Percentiles rank a stretch among this genome's conserved stretches.
Conservation (phyloP, 352 stramenopile species). For the Phytophthora hibernalis region DNA sequence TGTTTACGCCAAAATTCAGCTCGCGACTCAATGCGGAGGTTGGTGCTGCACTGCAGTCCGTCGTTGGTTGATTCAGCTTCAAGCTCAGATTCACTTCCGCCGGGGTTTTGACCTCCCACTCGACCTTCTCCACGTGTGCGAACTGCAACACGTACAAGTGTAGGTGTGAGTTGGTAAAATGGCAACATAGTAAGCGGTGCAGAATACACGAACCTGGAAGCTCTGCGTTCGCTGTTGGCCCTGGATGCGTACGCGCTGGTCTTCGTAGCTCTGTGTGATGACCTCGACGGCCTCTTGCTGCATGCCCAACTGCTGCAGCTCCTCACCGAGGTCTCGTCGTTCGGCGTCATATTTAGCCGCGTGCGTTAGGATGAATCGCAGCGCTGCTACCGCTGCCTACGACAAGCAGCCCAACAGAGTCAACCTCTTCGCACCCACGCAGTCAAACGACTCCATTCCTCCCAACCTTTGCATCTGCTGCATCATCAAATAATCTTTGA, state of each 20-base stretch:
- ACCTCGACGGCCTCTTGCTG: slow-evolving; percentile 17
- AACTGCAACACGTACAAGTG: slow-evolving; percentile 26
- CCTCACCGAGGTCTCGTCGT: slow-evolving; percentile 42
- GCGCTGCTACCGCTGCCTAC: slow-evolving; percentile 40
- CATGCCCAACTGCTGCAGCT: slow-evolving; percentile 62
- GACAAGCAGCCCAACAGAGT: neutral
- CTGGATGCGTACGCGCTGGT: slow-evolving; percentile 36
- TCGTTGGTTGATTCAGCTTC: slow-evolving; percentile 37
- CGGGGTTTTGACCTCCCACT: slow-evolving; percentile 31
- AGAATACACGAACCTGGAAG: slow-evolving; percentile 44
- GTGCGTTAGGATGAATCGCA: slow-evolving; percentile 61
- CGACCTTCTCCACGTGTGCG: slow-evolving; percentile 34
- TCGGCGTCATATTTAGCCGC: slow-evolving; percentile 55
- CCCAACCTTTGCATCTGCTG: slow-evolving; percentile 34
- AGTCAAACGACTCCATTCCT: neutral
- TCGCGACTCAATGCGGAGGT: slow-evolving; percentile 3
- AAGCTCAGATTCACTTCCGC: slow-evolving; percentile 35
- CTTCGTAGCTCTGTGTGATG: slow-evolving; percentile 45
- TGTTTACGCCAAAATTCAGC: slow-evolving; percentile 30
- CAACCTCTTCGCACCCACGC: neutral
- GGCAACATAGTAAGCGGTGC: neutral
- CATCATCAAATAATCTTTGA: slow-evolving; percentile 19
- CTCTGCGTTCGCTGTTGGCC: slow-evolving; percentile 37
- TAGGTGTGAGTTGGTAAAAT: neutral
- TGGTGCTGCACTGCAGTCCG: slow-evolving; percentile 28